Conservation (phyloP, 2,329 filamentous ascomycete genomes). For the Coniochaeta prunicola region DNA sequence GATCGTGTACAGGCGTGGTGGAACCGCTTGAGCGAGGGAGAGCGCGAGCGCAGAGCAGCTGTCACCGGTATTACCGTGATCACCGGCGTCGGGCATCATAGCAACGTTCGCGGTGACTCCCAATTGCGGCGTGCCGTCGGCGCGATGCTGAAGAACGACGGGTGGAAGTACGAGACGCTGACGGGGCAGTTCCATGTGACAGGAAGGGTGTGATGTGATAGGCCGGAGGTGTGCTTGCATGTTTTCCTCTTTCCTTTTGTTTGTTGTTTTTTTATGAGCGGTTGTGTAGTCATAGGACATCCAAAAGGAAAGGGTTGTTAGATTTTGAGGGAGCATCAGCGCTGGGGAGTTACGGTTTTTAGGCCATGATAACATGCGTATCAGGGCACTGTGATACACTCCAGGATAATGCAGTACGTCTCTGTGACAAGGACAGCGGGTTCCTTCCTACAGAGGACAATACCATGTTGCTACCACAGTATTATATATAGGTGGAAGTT, state of each 20-base stretch:
- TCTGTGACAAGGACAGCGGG: too few species aligned
- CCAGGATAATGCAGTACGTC: too few species aligned
- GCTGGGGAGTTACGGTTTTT: background rate
- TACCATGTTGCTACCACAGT: too few species aligned
- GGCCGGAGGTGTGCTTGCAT: background rate
- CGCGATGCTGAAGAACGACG: slow-evolving; percentile 65
- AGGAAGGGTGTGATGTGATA: slow-evolving; percentile 31
- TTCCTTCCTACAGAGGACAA: too few species aligned
- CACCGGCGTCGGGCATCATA: slow-evolving; percentile 76
- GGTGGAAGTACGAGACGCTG: slow-evolving; percentile 73
- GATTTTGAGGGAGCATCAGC: background rate
- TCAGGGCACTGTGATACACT: background rate
- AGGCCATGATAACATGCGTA: background rate
- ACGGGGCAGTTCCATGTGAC: slow-evolving; percentile 65
- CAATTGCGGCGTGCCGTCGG: slow-evolving; percentile 75
- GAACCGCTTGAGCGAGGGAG: slow-evolving; percentile 60
- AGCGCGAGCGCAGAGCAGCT: slow-evolving; percentile 36
- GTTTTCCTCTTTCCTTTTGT: background rate
- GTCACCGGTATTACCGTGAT: slow-evolving; percentile 58
- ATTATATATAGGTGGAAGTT: too few species aligned
- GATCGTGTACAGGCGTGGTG: slow-evolving; percentile 69
- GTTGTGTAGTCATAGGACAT: background rate
- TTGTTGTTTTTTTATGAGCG: background rate
- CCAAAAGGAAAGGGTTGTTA: too few species aligned
- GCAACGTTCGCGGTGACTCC: slow-evolving; percentile 60